phyloP scores from a whole-genome alignment of 192 early-diverging fungal genomes.

The Entophlyctis luteolus region DNA sequence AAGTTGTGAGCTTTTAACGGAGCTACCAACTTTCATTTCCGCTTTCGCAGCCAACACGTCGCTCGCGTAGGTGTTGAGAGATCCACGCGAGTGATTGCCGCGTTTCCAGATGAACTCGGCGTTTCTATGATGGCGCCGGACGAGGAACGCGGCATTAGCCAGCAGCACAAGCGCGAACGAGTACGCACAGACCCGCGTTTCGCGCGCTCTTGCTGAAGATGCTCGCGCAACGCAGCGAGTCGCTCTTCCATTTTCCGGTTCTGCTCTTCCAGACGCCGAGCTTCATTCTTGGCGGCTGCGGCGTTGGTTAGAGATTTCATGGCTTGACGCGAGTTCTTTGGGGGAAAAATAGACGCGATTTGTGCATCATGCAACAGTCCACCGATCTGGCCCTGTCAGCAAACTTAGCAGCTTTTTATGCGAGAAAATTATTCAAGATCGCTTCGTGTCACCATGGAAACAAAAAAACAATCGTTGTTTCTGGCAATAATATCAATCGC shows the following conservation, averaged over 20 bases:
- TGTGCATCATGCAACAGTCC: too few relatives aligned
- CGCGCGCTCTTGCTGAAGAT: conserved; percentile 5
- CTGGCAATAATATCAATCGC: too few relatives aligned
- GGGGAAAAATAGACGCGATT: too few relatives aligned
- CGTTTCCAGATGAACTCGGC: conserved; percentile 21
- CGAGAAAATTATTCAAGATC: too few relatives aligned
- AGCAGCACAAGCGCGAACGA: too few relatives aligned
- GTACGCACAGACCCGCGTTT: conserved; percentile 19
- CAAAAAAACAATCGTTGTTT: too few relatives aligned
- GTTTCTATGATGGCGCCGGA: background rate
- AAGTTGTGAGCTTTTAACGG: background rate
- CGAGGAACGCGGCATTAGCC: background rate
- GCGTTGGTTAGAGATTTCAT: too few relatives aligned
- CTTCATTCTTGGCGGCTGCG: background rate
- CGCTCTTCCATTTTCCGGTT: conserved; percentile 26
- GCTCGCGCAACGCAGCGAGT: conserved; percentile 8
- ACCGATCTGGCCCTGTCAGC: too few relatives aligned
- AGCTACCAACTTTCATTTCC: background rate
- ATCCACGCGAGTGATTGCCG: conserved; percentile 9
- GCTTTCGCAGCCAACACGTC: conserved; percentile 13
- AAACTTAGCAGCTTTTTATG: too few relatives aligned
- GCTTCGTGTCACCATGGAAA: too few relatives aligned
- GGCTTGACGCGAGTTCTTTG: too few relatives aligned
- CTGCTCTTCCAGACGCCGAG: conserved; percentile 11
- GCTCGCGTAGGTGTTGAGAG: conserved; percentile 11